Evolutionary conservation across 2,329 filamentous ascomycete genomes (phyloP), one percentile per base, ranked within the genome.

Genomic region (Lecanosticta acicola): DNA sequence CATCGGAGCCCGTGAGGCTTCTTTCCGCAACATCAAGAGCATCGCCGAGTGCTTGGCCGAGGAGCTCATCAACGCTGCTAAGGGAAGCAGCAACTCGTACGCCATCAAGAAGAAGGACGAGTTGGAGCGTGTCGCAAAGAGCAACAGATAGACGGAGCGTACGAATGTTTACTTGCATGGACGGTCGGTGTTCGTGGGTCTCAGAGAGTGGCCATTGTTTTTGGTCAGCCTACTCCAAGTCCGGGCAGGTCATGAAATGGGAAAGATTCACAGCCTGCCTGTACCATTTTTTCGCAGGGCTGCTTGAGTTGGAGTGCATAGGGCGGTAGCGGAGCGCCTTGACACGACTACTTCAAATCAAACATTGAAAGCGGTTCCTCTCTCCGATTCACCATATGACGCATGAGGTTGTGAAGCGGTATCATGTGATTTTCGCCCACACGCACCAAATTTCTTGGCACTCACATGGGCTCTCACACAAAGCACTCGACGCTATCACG

Each of bases 61-160:
- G 79, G 93, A 98, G 84, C 83, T 98, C 74, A 97, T 98, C 85
- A 98, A 98, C 83, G 94, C 94, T 72, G 94, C 94, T 75, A 98
- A 98, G 88, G 93, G 93, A 71, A 94, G 86, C 84, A 94, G 87
- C 79, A 98, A 98, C 89, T 96, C 90, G 64, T 98, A 97, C 75
- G 93, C 94, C 69, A 98, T 98, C 85, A 98, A 98, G 89, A 98
- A 98, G 89, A 98, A 98, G 91, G 93, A 98, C 76, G 94, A 98
- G 86, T 78, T 98, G 79, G 93, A 98, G 86, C 93, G 93, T 93
- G 93, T 98, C 68, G 93, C 93, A 78, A 98, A 98, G 88, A 88
- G 83, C 83, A 98, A 98, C 85, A 87, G 93, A 85, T 98, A 97
- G 90, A 90, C 46, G 51, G 36, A 11, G 41, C 32, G 24, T 39